A percentile compares a stretch with the other conserved stretches of the same genome.
phyloP scores from a whole-genome alignment of 2,329 filamentous ascomycete species.

The Dothideomycetidae sp. region DNA sequence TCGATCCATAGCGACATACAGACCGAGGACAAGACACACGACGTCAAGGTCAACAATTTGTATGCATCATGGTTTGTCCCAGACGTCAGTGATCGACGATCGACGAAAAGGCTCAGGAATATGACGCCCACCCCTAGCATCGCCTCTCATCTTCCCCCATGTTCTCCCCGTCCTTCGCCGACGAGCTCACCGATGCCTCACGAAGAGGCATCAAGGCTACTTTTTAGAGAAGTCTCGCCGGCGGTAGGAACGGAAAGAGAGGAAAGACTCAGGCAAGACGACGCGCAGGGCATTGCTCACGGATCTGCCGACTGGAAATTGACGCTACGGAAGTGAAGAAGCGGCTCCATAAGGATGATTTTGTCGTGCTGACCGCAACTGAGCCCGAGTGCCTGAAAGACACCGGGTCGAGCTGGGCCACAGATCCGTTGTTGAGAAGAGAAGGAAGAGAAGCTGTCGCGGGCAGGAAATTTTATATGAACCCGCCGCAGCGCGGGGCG shows the following conservation, averaged over 20 bases:
- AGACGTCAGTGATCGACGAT: slow-evolving; percentile 80
- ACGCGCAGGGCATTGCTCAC: slow-evolving; percentile 51
- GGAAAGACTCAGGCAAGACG: slow-evolving; percentile 26
- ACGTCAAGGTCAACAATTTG: too few relatives aligned
- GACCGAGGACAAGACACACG: too few relatives aligned
- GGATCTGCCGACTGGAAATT: slow-evolving; percentile 93
- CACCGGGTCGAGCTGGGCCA: slow-evolving; percentile 64
- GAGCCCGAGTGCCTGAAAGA: slow-evolving; percentile 45
- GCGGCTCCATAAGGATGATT: slow-evolving; percentile 82
- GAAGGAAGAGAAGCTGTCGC: slow-evolving; percentile 18
- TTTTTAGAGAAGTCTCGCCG: slow-evolving; percentile 6
- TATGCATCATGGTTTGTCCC: slow-evolving; percentile 65
- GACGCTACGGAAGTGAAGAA: slow-evolving; percentile 60
- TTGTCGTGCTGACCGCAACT: slow-evolving; percentile 68
- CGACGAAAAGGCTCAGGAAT: slow-evolving; percentile 83
- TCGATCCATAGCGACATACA: too few relatives aligned
- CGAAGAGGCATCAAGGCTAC: slow-evolving; percentile 52
- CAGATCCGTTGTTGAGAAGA: slow-evolving; percentile 55
- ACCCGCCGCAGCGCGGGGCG: too few relatives aligned
- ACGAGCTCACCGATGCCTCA: slow-evolving; percentile 46
- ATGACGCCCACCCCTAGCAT: slow-evolving; percentile 51
- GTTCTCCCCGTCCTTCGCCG: slow-evolving; percentile 26
- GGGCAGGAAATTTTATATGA: slow-evolving; percentile 4
- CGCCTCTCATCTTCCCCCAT: slow-evolving; percentile 4
- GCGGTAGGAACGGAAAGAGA: slow-evolving; percentile 18